phyloP scores from a whole-genome alignment of 805 yeast genomes.

The Pichia sporocuriosa region DNA sequence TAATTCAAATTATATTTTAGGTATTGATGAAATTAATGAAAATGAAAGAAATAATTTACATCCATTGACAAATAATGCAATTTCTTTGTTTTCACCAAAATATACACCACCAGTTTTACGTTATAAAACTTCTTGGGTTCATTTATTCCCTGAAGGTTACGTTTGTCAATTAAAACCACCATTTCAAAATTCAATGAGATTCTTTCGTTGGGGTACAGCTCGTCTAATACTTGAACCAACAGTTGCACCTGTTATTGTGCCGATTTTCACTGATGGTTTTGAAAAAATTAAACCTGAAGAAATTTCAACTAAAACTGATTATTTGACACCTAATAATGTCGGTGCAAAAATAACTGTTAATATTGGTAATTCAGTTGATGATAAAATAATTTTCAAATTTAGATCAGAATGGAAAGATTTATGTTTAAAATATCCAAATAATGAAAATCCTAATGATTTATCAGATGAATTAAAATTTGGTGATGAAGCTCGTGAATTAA shows the following conservation, averaged over 20 bases:
- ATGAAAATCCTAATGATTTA: constrained; percentile 48
- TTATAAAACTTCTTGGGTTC: constrained; percentile 78
- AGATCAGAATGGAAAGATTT: constrained; percentile 65
- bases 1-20: constrained; percentile 35
- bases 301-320: constrained; percentile 43
- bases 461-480: constrained; percentile 59
- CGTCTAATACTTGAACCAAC: constrained; percentile 78
- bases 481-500: constrained; percentile 51
- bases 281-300: constrained; percentile 83
- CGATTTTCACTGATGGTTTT: constrained; percentile 80
- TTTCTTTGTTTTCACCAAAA: constrained; percentile 23
- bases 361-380: constrained; percentile 68
- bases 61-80: constrained; percentile 7
- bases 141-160: constrained; percentile 90
- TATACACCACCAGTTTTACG: constrained; percentile 54
- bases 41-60: not conserved
- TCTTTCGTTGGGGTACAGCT: constrained; percentile 93
- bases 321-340: constrained; percentile 43
- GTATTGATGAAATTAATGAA: too few relatives aligned
- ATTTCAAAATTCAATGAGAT: constrained; percentile 79
- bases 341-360: constrained; percentile 63
- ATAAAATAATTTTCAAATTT: constrained; percentile 47
- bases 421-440: constrained; percentile 48
- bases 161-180: constrained; percentile 83
- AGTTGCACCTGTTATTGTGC: constrained; percentile 77